Conservation (phyloP, 2,329 filamentous ascomycete genomes). For the Kalmusia sp. region DNA sequence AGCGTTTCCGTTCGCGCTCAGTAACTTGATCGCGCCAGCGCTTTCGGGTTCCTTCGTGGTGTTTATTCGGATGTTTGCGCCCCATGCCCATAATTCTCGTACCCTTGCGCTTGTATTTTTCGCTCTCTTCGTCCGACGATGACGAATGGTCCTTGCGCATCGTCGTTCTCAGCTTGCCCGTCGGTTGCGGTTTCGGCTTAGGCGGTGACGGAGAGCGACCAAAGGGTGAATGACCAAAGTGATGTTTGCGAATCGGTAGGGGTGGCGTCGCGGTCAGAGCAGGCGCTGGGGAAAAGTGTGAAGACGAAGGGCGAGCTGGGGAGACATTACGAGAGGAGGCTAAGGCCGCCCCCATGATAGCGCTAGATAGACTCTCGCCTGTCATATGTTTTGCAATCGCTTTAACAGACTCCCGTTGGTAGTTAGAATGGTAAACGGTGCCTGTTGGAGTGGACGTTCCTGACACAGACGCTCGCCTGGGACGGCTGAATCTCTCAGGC, state of each 20-base stretch:
- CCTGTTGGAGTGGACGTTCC: constrained; percentile 27
- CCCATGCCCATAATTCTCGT: constrained; percentile 61
- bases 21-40: constrained; percentile 81
- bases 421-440: constrained; percentile 48
- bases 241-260: constrained; percentile 51
- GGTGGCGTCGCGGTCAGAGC: constrained; percentile 44
- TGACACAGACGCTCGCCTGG: constrained; percentile 28
- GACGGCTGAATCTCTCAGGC: constrained; percentile 28
- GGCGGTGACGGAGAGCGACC: constrained; percentile 47
- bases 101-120: constrained; percentile 60
- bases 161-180: constrained; percentile 68
- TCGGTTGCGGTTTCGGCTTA: constrained; percentile 44
- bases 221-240: constrained; percentile 45
- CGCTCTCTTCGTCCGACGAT: constrained; percentile 59
- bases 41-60: constrained; percentile 77
- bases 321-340: constrained; percentile 66
- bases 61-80: constrained; percentile 69
- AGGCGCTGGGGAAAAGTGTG: constrained; percentile 50
- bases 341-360: constrained; percentile 77
- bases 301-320: constrained; percentile 59
- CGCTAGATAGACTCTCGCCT: constrained; percentile 72
- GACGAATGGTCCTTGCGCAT: constrained; percentile 61
- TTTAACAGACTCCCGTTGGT: constrained; percentile 44
- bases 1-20: constrained; percentile 75
- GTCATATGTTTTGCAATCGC: constrained; percentile 58